Base-by-base conservation (phyloP, 208 protist genomes). In the Acanthamoeba triangularis region DNA sequence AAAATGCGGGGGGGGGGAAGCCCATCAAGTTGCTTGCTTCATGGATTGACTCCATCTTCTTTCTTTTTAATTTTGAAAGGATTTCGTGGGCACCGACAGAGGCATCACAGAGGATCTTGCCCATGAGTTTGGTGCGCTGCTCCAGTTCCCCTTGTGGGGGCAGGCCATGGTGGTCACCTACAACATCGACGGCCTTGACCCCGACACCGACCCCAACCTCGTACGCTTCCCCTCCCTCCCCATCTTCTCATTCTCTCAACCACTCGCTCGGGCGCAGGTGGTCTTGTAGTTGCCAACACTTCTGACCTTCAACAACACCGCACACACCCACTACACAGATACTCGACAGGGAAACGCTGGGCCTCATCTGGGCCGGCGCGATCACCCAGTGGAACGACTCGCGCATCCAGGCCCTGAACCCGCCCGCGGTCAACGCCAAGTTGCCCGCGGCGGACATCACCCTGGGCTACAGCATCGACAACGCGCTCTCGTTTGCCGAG, bases 311-410 rank as follows among this genome's bases (percentile, higher is more conserved):
- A n/a, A n/a, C n/a, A n/a, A n/a, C n/a, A n/a, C n/a, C n/a, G n/a
- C n/a, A n/a, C n/a, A n/a, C n/a, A n/a, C n/a, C n/a, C n/a, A n/a
- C n/a, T n/a, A n/a, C n/a, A n/a, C n/a, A 90, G 82, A 10, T 90
- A 18, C 74, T 90, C 2, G 82, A 90, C 54, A 67, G 82, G 82
- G 61, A 92, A 20, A 69, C 85, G 52, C 52, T 92, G 20, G 85
- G 52, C 20, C 30, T 74, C 54, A 92, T 92, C 61, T 92, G 85
- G 85, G 14, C 61, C 4, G 85, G 85, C 18, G 33, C 54, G 18
- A 69, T 92, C 85, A 69, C 54, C 54, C 6, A 44, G 61, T 92
- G 85, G 85, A 92, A 63, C 20, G 82, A 90, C 10, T 0, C 35
- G 28, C 47, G 47, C 82, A 90, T 90, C 33, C 18, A 44, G 47